Evolutionary conservation across 192 early-diverging fungal species (phyloP).

Genomic region (Entomortierella parvispora): DNA sequence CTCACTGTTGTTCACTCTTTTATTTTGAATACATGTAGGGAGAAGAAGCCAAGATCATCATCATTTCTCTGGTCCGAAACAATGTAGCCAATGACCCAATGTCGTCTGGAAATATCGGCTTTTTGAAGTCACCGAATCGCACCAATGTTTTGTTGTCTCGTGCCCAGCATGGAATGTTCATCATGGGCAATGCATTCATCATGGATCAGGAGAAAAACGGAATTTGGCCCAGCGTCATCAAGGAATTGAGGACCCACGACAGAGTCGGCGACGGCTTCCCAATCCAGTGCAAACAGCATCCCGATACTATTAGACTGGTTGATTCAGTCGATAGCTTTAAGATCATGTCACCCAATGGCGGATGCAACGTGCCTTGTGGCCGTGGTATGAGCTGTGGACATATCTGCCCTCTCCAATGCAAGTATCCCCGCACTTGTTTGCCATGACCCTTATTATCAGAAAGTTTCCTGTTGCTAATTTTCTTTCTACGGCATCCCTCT

Average conservation of each 20-base stretch:
- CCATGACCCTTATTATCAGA: not conserved
- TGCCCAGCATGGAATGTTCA: conserved; percentile 68
- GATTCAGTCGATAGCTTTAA: conserved; percentile 31
- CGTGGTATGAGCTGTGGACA: conserved; percentile 62
- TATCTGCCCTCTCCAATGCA: conserved; percentile 50
- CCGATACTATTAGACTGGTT: conserved; percentile 40
- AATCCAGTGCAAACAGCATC: conserved; percentile 59
- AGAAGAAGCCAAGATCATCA: conserved; percentile 55
- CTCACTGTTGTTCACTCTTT: not conserved
- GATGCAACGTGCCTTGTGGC: conserved; percentile 59
- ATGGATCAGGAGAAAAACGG: conserved; percentile 33
- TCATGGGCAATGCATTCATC: conserved; percentile 59
- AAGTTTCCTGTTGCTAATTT: not conserved
- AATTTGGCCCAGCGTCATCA: conserved; percentile 58
- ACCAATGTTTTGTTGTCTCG: conserved; percentile 67
- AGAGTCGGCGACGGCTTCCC: conserved; percentile 56
- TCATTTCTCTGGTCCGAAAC: conserved; percentile 56
- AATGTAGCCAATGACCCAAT: conserved; percentile 5
- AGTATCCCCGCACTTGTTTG: not conserved
- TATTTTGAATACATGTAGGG: conserved; percentile 12
- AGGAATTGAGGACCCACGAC: conserved; percentile 32
- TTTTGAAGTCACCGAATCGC: conserved; percentile 64
- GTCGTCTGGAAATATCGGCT: conserved; percentile 54
- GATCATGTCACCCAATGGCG: conserved; percentile 60
- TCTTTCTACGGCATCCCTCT: not conserved